phyloP scores from a whole-genome alignment of 2,329 filamentous ascomycete genomes.

The Fusarium decemcellulare region DNA sequence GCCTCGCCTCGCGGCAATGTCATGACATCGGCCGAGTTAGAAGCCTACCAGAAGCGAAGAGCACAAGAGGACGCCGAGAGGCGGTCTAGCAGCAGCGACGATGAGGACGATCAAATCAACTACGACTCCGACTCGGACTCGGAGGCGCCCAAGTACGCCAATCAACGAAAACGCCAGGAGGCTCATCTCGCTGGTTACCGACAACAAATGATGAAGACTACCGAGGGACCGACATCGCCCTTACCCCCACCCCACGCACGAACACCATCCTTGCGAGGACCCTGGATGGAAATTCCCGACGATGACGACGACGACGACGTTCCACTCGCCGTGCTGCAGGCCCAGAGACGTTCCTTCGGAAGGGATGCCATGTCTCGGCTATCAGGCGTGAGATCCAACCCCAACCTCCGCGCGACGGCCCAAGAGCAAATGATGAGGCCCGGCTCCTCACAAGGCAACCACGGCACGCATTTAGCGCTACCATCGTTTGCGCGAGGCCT shows the following conservation, averaged over 20 bases:
- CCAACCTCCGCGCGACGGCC: background rate
- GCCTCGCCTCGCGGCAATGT: no score
- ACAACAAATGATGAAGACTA: slow-evolving; percentile 10
- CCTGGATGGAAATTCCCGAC: background rate
- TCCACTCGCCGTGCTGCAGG: background rate
- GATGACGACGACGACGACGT: background rate
- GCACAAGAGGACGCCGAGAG: background rate
- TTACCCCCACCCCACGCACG: background rate
- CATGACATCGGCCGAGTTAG: no score
- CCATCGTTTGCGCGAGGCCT: slow-evolving; percentile 10
- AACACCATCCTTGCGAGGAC: background rate
- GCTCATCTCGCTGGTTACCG: slow-evolving; percentile 10
- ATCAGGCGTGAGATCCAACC: background rate
- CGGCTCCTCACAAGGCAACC: background rate
- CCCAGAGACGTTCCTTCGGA: background rate
- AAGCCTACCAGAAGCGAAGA: no score
- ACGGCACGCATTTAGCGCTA: background rate
- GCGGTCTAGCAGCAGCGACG: background rate
- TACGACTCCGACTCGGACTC: background rate
- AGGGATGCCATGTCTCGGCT: background rate
- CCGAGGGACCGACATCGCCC: background rate
- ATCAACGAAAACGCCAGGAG: slow-evolving; percentile 6
- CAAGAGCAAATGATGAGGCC: background rate
- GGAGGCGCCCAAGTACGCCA: background rate
- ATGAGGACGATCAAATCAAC: slow-evolving; percentile 3